phyloP scores from a whole-genome alignment of 192 early-diverging fungal species.

The Umbelopsis ramanniana region DNA sequence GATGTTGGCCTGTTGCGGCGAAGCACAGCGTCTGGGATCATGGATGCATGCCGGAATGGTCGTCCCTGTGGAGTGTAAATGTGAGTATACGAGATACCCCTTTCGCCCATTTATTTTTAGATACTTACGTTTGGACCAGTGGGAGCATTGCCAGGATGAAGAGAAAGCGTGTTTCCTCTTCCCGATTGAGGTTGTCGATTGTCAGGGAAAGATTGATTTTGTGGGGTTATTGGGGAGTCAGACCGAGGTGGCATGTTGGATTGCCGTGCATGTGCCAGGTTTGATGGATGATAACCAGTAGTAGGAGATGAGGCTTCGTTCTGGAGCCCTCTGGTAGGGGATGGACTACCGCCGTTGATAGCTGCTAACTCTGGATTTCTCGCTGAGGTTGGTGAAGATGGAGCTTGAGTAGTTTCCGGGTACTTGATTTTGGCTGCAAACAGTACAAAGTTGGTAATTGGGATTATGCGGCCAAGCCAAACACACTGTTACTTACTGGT shows the following conservation, averaged over 20 bases:
- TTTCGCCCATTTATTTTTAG: background rate
- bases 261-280: slow-evolving; percentile 8
- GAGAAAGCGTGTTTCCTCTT: background rate
- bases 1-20: slow-evolving; percentile 31
- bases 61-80: background rate
- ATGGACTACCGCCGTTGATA: slow-evolving; percentile 7
- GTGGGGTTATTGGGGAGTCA: slow-evolving; percentile 10
- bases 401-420: slow-evolving; percentile 26
- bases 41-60: slow-evolving; percentile 31
- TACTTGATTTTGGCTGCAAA: slow-evolving; percentile 54
- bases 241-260: slow-evolving; percentile 20
- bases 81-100: background rate
- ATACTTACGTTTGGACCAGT: background rate
- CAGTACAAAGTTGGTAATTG: slow-evolving; percentile 18
- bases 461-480: too few species aligned
- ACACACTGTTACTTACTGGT: slow-evolving; percentile 44
- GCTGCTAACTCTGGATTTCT: background rate
- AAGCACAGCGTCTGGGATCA: slow-evolving; percentile 31
- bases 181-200: background rate
- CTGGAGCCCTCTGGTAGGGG: slow-evolving; percentile 3
- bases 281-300: slow-evolving; percentile 4
- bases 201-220: background rate
- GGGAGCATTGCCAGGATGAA: slow-evolving; percentile 1
- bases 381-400: slow-evolving; percentile 6
- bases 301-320: slow-evolving; percentile 13